Evolutionary conservation across 805 yeast genomes (phyloP), one percentile per base, ranked within the genome.

Genomic region (Cyberlindnera euphorbiae): DNA sequence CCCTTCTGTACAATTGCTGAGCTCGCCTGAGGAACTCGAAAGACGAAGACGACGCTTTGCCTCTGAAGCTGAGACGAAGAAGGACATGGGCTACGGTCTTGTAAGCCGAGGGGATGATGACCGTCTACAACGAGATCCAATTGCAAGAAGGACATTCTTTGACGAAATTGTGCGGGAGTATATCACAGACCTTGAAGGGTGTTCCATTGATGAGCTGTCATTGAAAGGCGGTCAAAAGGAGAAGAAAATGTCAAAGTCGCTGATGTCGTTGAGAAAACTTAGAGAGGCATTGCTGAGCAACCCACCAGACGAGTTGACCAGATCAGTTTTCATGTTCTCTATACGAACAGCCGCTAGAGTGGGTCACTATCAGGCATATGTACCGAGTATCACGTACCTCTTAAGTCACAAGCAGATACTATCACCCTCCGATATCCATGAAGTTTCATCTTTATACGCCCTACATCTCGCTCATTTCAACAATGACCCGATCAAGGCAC

Each of bases 51-150:
- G 46, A 10, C 54, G 67, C 39, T 70, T 71, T 38, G 34, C 46
- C 6, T 41, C 40, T 0, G 54, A 59, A 5, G 49, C 53, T 6
- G 33, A 41, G 3, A 46, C 46, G 19, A 49, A 52, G 12, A 35
- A 45, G 25, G 44, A 45, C 13, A 67, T 61, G 6, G 47, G 38
- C 8, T 75, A 66, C 42, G 83, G 85, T 0, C 59, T 75, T 33
- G 55, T 78, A 7, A 79, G 85, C 44, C 59, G 86, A 38, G 84
- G 85, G 1, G 79, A 72, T 29, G 78, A 71, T 37, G 52, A 51
- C 34, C 52, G 71, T 26, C 60, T 80, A 28, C 77, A 70, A 46
- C 49, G 56, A 4, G 69, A 71, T 46, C 62, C 61, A 4, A 33
- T 38, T 5, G 72, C 68, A 8, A 59, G 84, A 45, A 50, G 46